Conservation (phyloP, 73 alveolate genomes). For the Uronychia setigera region DNA sequence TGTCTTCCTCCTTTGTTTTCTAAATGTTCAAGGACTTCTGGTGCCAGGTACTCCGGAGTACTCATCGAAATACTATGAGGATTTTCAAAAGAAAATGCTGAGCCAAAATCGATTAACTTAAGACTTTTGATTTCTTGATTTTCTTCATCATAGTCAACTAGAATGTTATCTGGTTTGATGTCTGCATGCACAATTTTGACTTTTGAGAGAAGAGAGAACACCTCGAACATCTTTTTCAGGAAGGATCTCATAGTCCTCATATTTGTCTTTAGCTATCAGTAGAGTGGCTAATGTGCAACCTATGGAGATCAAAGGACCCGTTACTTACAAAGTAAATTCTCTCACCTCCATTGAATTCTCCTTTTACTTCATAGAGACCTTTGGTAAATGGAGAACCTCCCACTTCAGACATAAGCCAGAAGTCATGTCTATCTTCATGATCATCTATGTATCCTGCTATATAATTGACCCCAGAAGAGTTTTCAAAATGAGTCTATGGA, state of each 20-base stretch:
- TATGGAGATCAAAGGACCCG: neutral
- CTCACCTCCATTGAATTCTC: slow-evolving; percentile 79
- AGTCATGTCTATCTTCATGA: slow-evolving; percentile 61
- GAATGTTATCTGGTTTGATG: slow-evolving; percentile 73
- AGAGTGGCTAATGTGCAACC: slow-evolving; percentile 50
- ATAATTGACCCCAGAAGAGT: slow-evolving; percentile 49
- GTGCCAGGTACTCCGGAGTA: slow-evolving; percentile 82
- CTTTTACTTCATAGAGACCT: slow-evolving; percentile 71
- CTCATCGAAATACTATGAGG: slow-evolving; percentile 45
- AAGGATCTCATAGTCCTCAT: slow-evolving; percentile 26
- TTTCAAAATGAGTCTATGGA: slow-evolving; percentile 6
- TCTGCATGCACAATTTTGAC: slow-evolving; percentile 74
- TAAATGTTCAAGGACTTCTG: slow-evolving; percentile 56
- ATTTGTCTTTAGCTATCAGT: slow-evolving; percentile 32
- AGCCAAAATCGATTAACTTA: slow-evolving; percentile 77
- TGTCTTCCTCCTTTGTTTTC: slow-evolving; percentile 25
- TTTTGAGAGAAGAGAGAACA: slow-evolving; percentile 44
- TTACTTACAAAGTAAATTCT: slow-evolving; percentile 60
- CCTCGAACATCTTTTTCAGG: slow-evolving; percentile 52
- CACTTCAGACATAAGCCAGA: slow-evolving; percentile 68
- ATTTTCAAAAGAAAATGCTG: slow-evolving; percentile 48
- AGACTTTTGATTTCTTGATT: slow-evolving; percentile 23
- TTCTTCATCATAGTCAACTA: slow-evolving; percentile 49
- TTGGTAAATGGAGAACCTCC: slow-evolving; percentile 73
- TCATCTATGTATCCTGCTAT: slow-evolving; percentile 40